These are phyloP conservation scores for Arthrobotrys pseudoclavata DNA, from an alignment of 2,329 filamentous ascomycete genomes.

Conservation along the genomic window DNA sequence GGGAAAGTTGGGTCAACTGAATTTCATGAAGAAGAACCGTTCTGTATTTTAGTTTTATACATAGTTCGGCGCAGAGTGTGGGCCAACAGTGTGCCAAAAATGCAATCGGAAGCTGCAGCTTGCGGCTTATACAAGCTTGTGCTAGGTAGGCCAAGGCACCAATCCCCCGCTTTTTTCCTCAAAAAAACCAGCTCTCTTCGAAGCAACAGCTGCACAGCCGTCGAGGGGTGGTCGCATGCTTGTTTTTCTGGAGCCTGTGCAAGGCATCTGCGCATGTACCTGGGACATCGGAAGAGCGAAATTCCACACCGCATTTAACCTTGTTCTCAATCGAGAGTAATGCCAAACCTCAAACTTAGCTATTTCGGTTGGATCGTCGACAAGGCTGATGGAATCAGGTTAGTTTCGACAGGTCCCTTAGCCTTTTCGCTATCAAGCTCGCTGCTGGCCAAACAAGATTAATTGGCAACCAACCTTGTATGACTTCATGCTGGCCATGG, in stretches of 20 bases:
- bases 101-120: neutral
- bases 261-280: neutral
- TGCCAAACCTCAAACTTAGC: constrained; percentile 12
- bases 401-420: neutral
- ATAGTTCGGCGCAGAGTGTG: too few relatives aligned
- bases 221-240: constrained; percentile 18
- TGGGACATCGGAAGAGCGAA: constrained; percentile 11
- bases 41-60: constrained; percentile 1
- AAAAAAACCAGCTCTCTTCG: neutral
- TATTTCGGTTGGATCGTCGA: constrained; percentile 5
- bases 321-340: constrained; percentile 13
- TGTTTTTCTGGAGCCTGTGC: neutral
- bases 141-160: constrained; percentile 16
- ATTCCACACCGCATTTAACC: constrained; percentile 13
- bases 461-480: neutral
- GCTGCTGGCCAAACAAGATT: too few relatives aligned
- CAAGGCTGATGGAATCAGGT: constrained; percentile 6
- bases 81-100: constrained; percentile 8
- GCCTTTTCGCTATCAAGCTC: too few relatives aligned
- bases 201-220: constrained; percentile 5
- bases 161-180: constrained; percentile 8
- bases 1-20: neutral
- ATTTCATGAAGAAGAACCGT: neutral
- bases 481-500: constrained; percentile 7
- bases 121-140: neutral